Conservation (phyloP, 2,329 filamentous ascomycete genomes). For the Microascus cirrosus region DNA sequence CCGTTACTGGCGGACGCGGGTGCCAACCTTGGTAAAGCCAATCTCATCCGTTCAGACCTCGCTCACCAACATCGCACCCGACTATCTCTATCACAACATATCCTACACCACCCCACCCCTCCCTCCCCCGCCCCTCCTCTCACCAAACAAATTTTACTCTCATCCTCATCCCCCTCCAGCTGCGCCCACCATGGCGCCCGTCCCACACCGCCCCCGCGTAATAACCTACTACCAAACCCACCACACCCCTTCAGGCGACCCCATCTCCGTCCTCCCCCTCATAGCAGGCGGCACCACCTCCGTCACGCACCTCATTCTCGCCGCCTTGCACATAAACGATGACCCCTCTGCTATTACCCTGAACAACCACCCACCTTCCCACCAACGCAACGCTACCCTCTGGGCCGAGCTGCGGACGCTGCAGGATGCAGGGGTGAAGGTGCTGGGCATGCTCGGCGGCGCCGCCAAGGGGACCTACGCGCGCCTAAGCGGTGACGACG, state of each 20-base stretch:
- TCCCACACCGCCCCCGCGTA: slow-evolving; percentile 29
- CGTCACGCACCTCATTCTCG: slow-evolving; percentile 73
- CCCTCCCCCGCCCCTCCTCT: too few relatives aligned
- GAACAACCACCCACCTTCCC: slow-evolving; percentile 66
- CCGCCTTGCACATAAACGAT: slow-evolving; percentile 74
- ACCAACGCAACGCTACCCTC: slow-evolving; percentile 56
- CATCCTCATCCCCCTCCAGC: too few relatives aligned
- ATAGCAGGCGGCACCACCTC: slow-evolving; percentile 22
- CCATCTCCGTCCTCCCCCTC: slow-evolving; percentile 42
- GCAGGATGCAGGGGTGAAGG: slow-evolving; percentile 62
- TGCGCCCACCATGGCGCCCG: slow-evolving; percentile 7
- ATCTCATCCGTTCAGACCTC: too few relatives aligned
- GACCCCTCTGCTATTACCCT: slow-evolving; percentile 57
- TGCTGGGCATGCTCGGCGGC: slow-evolving; percentile 81
- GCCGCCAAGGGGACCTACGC: slow-evolving; percentile 64
- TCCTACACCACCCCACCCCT: too few relatives aligned
- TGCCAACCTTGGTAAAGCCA: too few relatives aligned
- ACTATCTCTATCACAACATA: too few relatives aligned
- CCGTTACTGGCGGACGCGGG: too few relatives aligned
- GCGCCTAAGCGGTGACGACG: slow-evolving; percentile 42
- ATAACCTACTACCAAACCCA: slow-evolving; percentile 46
- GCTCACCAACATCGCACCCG: too few relatives aligned
- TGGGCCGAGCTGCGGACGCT: slow-evolving; percentile 70
- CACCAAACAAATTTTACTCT: too few relatives aligned
- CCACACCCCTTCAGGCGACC: slow-evolving; percentile 28